Conservation (phyloP, 208 protist genomes). For the Trypanosoma platydactyli region DNA sequence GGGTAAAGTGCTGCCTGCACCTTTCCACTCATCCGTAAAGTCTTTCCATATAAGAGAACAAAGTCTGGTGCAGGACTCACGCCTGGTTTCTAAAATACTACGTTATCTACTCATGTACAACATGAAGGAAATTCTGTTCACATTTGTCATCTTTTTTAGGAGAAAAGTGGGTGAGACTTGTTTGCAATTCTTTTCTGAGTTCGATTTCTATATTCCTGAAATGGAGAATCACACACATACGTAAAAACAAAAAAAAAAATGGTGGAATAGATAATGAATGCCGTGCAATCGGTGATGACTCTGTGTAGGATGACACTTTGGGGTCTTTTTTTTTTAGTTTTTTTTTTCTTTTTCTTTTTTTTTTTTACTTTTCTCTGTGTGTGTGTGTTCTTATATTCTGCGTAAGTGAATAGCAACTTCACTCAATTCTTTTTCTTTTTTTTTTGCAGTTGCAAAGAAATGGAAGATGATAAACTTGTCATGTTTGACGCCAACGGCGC, state of each 20-base stretch:
- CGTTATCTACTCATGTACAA: too few species aligned
- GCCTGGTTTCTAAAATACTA: too few species aligned
- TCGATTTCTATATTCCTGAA: too few species aligned
- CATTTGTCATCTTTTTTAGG: too few species aligned
- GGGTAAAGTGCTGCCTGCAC: too few species aligned
- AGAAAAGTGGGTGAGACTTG: too few species aligned
- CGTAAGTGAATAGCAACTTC: not conserved
- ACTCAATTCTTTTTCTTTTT: constrained; percentile 2
- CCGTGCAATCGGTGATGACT: not conserved
- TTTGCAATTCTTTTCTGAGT: too few species aligned
- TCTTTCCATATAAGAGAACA: too few species aligned
- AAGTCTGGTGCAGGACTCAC: too few species aligned
- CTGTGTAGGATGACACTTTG: too few species aligned
- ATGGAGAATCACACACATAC: not conserved
- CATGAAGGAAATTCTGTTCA: too few species aligned
- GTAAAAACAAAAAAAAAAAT: constrained; percentile 3
- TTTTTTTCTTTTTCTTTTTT: constrained; percentile 5
- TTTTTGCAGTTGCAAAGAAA: constrained; percentile 17
- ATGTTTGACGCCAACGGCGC: constrained; percentile 90
- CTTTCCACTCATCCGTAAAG: too few species aligned
- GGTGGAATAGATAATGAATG: not conserved
- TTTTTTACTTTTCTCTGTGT: constrained; percentile 5
- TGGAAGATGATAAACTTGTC: constrained; percentile 85
- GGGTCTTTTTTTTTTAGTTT: constrained; percentile 8
- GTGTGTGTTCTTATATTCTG: not conserved